phyloP scores from a whole-genome alignment of 768 basidiomycete genomes.

The Hypholoma fasciculare region DNA sequence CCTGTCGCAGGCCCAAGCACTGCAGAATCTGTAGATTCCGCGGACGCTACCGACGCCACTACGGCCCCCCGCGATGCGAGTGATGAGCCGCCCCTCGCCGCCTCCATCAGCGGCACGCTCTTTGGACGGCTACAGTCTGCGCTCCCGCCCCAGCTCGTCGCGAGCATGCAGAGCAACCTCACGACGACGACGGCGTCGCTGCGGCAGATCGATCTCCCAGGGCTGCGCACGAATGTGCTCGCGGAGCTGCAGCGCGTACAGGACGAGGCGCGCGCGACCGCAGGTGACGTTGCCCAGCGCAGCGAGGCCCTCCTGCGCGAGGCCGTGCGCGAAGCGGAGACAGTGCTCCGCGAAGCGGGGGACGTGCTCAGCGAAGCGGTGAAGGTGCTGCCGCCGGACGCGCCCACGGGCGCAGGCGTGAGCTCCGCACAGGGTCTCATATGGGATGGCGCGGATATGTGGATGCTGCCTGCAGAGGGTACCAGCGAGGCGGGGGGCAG shows the following conservation, averaged over 20 bases:
- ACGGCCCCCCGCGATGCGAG: neutral
- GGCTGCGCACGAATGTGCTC: conserved; percentile 63
- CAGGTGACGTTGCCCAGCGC: conserved; percentile 83
- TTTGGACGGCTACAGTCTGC: conserved; percentile 73
- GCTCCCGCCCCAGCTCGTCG: conserved; percentile 72
- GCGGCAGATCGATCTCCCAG: conserved; percentile 55
- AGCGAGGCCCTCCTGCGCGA: conserved; percentile 65
- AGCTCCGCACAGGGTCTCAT: conserved; percentile 36
- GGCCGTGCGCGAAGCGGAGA: conserved; percentile 78
- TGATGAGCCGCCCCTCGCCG: conserved; percentile 22
- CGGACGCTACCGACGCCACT: neutral
- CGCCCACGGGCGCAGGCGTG: conserved; percentile 22
- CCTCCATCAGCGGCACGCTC: conserved; percentile 40
- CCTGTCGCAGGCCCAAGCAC: neutral
- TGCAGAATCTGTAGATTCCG: neutral
- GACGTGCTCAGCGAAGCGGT: conserved; percentile 87
- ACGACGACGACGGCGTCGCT: conserved; percentile 20
- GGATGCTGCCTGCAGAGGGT: conserved; percentile 59
- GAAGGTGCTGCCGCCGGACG: conserved; percentile 87
- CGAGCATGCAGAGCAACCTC: conserved; percentile 65
- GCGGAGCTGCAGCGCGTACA: conserved; percentile 74
- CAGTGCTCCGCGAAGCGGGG: conserved; percentile 81
- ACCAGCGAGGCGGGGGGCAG: neutral
- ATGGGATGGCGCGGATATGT: conserved; percentile 90
- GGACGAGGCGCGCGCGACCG: conserved; percentile 70